phyloP scores from a whole-genome alignment of 169 alveolate species.

The Babesia ovata region DNA sequence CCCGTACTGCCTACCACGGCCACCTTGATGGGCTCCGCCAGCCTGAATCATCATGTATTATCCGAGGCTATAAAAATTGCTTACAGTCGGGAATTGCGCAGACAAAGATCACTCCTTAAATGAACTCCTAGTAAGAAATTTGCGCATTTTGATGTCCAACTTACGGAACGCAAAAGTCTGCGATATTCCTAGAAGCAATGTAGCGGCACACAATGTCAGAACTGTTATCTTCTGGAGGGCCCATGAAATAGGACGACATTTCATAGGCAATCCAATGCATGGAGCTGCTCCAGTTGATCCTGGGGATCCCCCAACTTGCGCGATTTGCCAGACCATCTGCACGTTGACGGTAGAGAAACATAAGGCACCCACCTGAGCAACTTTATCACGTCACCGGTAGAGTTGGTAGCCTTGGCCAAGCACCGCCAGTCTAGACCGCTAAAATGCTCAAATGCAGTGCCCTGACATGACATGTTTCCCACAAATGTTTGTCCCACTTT shows the following conservation, averaged over 20 bases:
- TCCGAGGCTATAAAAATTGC: neutral
- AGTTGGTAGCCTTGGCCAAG: slow-evolving; percentile 40
- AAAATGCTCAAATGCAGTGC: slow-evolving; percentile 45
- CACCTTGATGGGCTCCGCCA: slow-evolving; percentile 54
- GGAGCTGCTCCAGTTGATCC: slow-evolving; percentile 45
- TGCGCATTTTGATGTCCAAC: neutral
- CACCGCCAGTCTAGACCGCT: slow-evolving; percentile 65
- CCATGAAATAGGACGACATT: neutral
- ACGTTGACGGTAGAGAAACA: neutral
- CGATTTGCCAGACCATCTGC: slow-evolving; percentile 62
- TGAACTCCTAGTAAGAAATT: neutral
- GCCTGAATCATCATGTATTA: neutral
- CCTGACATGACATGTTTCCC: slow-evolving; percentile 8
- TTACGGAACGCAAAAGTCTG: slow-evolving; percentile 21
- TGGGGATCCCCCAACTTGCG: slow-evolving; percentile 24
- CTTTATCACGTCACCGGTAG: slow-evolving; percentile 40
- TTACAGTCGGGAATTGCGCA: slow-evolving; percentile 8
- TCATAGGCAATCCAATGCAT: slow-evolving; percentile 32
- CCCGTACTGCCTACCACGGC: slow-evolving; percentile 83
- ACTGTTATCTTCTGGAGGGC: neutral
- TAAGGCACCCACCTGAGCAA: slow-evolving; percentile 34
- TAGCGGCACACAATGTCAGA: neutral
- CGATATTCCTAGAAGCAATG: slow-evolving; percentile 4
- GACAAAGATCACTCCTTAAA: neutral
- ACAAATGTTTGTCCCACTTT: slow-evolving; percentile 12